Percentiles rank a stretch among this genome's conserved stretches.
Conservation (phyloP, 495 filamentous ascomycete species). For the Aspergillus baeticus region DNA sequence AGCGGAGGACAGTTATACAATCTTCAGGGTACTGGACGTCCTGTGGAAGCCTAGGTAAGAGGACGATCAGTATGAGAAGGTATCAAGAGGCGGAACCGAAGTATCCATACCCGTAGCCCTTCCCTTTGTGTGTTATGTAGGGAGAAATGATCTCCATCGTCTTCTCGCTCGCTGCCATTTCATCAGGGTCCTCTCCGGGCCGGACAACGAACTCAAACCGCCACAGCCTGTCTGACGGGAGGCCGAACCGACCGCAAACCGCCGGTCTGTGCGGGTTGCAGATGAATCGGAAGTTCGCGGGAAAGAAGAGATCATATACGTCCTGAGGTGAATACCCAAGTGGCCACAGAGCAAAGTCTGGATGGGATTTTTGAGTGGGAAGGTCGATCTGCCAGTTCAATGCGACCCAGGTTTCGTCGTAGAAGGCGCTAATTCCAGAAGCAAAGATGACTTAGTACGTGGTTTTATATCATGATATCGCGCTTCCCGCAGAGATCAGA, state of each 20-base stretch:
- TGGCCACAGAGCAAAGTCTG: constrained; percentile 49
- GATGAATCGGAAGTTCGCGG: constrained; percentile 44
- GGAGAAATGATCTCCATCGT: too few species aligned
- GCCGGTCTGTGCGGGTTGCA: constrained; percentile 43
- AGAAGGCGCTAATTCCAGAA: constrained; percentile 31
- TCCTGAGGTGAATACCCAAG: constrained; percentile 45
- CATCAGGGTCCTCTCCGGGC: constrained; percentile 23
- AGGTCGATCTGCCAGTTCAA: constrained; percentile 46
- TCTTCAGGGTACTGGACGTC: too few species aligned
- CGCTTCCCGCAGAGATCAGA: too few species aligned
- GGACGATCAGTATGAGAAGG: too few species aligned
- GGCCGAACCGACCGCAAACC: constrained; percentile 51
- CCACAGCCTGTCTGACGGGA: constrained; percentile 40
- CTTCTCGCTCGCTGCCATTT: too few species aligned
- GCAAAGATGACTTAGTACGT: too few species aligned
- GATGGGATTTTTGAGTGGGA: constrained; percentile 47
- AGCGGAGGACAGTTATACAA: too few species aligned
- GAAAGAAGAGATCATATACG: constrained; percentile 54
- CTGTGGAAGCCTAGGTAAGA: too few species aligned
- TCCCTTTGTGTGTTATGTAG: too few species aligned
- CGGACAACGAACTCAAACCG: constrained; percentile 47
- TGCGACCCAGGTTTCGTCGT: constrained; percentile 54
- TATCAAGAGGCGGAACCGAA: too few species aligned
- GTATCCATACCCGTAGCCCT: too few species aligned
- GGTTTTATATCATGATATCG: too few species aligned